A percentile compares a stretch with the other conserved stretches of the same genome.
These are phyloP conservation scores for Blastosporella zonata DNA, from an alignment of 1,284 basidiomycete genomes.

Conservation along the genomic window DNA sequence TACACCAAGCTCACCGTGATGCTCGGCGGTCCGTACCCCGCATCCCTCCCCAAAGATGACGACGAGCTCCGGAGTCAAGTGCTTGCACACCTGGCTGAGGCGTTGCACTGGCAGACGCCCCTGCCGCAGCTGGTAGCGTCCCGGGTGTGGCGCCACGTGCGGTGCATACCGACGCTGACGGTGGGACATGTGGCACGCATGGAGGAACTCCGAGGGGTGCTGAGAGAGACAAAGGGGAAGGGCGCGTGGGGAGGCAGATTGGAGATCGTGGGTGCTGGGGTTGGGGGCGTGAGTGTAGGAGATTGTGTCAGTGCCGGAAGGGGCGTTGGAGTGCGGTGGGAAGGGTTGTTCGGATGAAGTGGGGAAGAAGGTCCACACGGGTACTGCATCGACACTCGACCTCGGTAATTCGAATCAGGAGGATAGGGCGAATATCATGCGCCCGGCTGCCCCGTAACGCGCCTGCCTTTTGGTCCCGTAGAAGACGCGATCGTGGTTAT, in stretches of 20 bases:
- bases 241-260: conserved; percentile 32
- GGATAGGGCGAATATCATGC: too few relatives aligned
- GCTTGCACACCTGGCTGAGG: conserved; percentile 47
- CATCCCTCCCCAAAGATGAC: conserved; percentile 1
- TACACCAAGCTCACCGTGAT: conserved; percentile 85
- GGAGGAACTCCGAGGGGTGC: conserved; percentile 50
- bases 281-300: conserved; percentile 86
- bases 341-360: too few relatives aligned
- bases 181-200: conserved; percentile 77
- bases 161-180: conserved; percentile 83
- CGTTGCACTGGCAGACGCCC: conserved; percentile 46
- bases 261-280: conserved; percentile 82
- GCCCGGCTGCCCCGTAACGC: too few relatives aligned
- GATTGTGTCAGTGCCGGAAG: conserved; percentile 83
- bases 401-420: too few relatives aligned
- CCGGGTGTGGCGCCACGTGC: conserved; percentile 53
- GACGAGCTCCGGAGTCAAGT: conserved; percentile 26
- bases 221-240: conserved; percentile 54
- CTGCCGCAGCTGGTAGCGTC: conserved; percentile 61
- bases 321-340: conserved; percentile 44
- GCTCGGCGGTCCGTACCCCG: conserved; percentile 77
- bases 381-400: too few relatives aligned
- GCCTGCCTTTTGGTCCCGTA: too few relatives aligned
- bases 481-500: too few relatives aligned
- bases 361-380: too few relatives aligned